A percentile compares a stretch with the other conserved stretches of the same genome.
Evolutionary conservation across 2,329 filamentous ascomycete genomes (phyloP).

Genomic region (Scedosporium apiospermum): DNA sequence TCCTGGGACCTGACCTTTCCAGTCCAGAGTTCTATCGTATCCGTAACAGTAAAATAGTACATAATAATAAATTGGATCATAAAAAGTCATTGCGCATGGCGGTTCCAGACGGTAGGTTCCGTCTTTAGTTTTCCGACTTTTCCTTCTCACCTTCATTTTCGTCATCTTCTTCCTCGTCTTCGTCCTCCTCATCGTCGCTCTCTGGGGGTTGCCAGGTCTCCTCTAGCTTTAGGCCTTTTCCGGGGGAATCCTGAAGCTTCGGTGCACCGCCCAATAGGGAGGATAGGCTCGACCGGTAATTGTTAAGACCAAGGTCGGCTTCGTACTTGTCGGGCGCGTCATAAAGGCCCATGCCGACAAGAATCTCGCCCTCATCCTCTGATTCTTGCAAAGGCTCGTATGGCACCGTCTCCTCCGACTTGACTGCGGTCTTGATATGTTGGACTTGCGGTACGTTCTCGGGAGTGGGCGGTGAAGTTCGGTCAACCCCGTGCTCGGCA

Average conservation of each 20-base stretch:
- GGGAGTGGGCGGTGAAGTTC: constrained; percentile 48
- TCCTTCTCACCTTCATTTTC: constrained; percentile 35
- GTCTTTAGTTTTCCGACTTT: constrained; percentile 21
- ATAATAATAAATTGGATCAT: neutral
- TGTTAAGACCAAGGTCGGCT: constrained; percentile 39
- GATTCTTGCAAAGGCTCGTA: constrained; percentile 43
- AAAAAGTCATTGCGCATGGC: neutral
- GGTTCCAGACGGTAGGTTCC: neutral
- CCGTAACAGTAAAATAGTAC: constrained; percentile 3
- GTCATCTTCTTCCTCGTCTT: constrained; percentile 16
- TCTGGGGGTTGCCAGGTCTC: constrained; percentile 68
- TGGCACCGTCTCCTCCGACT: constrained; percentile 38
- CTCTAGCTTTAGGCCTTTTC: constrained; percentile 72
- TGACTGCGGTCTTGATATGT: constrained; percentile 35
- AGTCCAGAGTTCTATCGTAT: neutral
- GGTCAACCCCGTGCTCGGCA: constrained; percentile 31
- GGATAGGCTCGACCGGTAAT: constrained; percentile 44
- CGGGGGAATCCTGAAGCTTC: constrained; percentile 25
- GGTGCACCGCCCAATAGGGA: constrained; percentile 35
- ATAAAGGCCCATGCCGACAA: constrained; percentile 77
- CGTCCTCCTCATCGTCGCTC: constrained; percentile 43
- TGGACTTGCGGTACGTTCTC: constrained; percentile 44
- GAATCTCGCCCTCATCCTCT: constrained; percentile 57
- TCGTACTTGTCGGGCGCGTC: constrained; percentile 54
- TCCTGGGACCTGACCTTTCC: neutral